Evolutionary conservation across 2,329 filamentous ascomycete species (phyloP).

Genomic region (Microdochium bolleyi): DNA sequence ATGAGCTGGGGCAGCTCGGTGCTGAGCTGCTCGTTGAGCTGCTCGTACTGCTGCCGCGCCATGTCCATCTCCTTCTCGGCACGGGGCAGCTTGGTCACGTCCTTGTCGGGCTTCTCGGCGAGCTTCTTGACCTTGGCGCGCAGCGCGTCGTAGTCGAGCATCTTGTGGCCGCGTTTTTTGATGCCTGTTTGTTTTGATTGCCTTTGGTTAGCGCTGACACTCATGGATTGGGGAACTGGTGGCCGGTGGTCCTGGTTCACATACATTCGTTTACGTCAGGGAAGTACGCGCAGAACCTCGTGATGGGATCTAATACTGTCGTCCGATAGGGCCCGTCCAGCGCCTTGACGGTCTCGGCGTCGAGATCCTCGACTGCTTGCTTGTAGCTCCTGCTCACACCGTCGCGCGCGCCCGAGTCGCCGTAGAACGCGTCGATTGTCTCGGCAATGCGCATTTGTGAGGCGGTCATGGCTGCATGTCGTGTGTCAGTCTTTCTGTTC

Average conservation of each 20-base stretch:
- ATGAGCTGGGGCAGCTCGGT: conserved; percentile 91
- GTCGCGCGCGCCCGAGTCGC: conserved; percentile 88
- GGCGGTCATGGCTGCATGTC: conserved; percentile 94
- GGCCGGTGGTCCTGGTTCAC: no score
- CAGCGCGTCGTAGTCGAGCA: conserved; percentile 95
- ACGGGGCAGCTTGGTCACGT: conserved; percentile 89
- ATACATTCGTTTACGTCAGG: conserved; percentile 95
- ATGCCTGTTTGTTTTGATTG: conserved; percentile 57
- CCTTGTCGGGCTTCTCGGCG: conserved; percentile 97
- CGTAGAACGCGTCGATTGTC: conserved; percentile 98
- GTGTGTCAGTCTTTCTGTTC: no score
- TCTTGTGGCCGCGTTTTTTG: conserved; percentile 97
- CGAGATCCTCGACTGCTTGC: conserved; percentile 94
- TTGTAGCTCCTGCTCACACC: conserved; percentile 97
- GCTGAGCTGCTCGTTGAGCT: conserved; percentile 93
- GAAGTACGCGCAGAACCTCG: conserved; percentile 95
- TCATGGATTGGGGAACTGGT: no score
- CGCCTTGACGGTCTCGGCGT: conserved; percentile 97
- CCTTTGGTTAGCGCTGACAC: no score
- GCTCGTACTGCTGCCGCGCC: conserved; percentile 87
- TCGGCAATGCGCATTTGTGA: conserved; percentile 99
- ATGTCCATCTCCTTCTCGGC: conserved; percentile 96
- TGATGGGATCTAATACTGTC: conserved; percentile 92
- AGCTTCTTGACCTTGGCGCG: conserved; percentile 95
- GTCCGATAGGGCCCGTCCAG: conserved; percentile 91